Evolutionary conservation across 1,284 basidiomycete genomes (phyloP), one percentile per base, ranked within the genome.

Genomic region (Papiliotrema terrestris): DNA sequence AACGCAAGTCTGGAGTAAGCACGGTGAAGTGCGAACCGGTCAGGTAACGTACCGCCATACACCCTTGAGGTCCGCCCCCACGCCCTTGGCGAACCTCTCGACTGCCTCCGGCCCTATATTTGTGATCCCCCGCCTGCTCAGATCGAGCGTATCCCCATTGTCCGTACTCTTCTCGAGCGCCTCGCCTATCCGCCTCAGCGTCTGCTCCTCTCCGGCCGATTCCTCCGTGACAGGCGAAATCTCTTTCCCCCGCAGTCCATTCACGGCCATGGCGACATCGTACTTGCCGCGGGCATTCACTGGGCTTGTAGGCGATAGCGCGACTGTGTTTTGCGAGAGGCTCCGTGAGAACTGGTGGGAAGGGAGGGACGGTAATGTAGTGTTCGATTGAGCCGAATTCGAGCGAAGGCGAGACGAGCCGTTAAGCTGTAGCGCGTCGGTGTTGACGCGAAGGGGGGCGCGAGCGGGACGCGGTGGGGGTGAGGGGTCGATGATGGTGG

Each of bases 101-200:
- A 86, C 86, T 32, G 86, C 87, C 41, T 82, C 81, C 60, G 85
- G 83, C 19, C 84, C 85, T 32, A 96, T 83, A 56, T 89, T 85
- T 3, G 84, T 83, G 38, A 96, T 79, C 41, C 82, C 82, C 73
- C 86, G 83, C 72, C 89, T 86, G 53, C 87, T 85, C 53, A 96
- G 81, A 69, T 91, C 86, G 53, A 96, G 79, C 5, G 91, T 94
- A 52, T 84, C 83, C 19, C 91, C 90, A 55, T 82, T 78, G 78
- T 95, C 91, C 5, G 82, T 78, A 32, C 89, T 91, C 59, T 79
- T 82, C 44, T 79, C 75, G 25, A 89, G 72, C 22, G 88, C 89
- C 42, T 87, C 83, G 17, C 79, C 74, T 57, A 91, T 83, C 48
- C 61, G 56, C 36, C 50, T 58, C 20, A 67, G 13, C 35, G 22